Evolutionary conservation across 768 basidiomycete genomes (phyloP), one percentile per base, ranked within the genome.

Genomic region (Arthromyces matolae): DNA sequence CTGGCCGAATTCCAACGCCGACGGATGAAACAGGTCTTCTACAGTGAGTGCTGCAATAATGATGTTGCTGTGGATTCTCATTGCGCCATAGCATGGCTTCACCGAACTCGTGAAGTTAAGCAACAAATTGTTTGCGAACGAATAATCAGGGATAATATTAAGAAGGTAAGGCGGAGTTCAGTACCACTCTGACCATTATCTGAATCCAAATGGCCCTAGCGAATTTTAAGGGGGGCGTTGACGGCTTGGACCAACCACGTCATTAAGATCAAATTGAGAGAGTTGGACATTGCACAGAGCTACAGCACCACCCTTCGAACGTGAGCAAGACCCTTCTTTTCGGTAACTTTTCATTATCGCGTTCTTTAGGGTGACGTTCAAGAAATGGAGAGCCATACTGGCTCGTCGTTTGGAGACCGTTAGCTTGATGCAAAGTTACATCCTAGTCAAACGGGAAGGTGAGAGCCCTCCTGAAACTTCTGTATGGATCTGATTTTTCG

Each of bases 391-490:
- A 58, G 66, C 62, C 5, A 68, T 77, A 29, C 80, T 76, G 57
- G 65, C 71, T 29, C 79, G 81, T 20, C 87, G 88, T 59, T 75
- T 76, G 2, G 86, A 90, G 60, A 81, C 84, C 53, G 65, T 84
- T 3, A 84, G 80, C 55, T 76, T 93, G n/a, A 80, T 93, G 78
- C 84, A 89, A 59, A 91, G 87, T 59, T 88, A 89, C 63, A 78
- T 83, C 47, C 77, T 86, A 51, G 81, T 93, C 36, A 89, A 88
- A 64, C 77, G 77, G 35, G 88, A 90, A 75, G 90, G 90, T 82
- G 57, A 29, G 66, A 29, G 49, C 42, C 24, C 36, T 10, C 28
- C 12, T 14, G 8, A 13, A 13, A 19, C 5, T 20, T 8, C 14
- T 13, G 4, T 10, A 38, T 10, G 49, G 27, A 54, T 50, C 35